phyloP scores from a whole-genome alignment of 2,329 filamentous ascomycete genomes.

The Aureobasidium subglaciale region DNA sequence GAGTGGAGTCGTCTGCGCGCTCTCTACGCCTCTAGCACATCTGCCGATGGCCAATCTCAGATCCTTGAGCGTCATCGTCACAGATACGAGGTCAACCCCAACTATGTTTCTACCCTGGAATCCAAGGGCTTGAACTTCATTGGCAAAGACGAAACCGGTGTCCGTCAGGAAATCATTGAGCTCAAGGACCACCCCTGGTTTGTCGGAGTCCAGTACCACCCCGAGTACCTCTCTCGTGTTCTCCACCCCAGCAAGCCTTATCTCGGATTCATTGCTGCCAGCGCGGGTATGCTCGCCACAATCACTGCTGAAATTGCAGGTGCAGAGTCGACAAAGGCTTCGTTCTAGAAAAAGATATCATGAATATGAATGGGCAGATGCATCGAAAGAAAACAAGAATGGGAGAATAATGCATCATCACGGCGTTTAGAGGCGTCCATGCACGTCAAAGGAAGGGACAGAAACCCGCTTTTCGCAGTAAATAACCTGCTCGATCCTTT shows the following conservation, averaged over 20 bases:
- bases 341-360: conserved; percentile 13
- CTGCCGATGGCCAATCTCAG: conserved; percentile 26
- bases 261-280: conserved; percentile 77
- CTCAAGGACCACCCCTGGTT: conserved; percentile 78
- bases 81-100: conserved; percentile 84
- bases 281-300: conserved; percentile 56
- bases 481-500: neutral
- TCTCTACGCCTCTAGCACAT: conserved; percentile 57
- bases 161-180: conserved; percentile 78
- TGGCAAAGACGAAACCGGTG: conserved; percentile 70
- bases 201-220: conserved; percentile 81
- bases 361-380: conserved; percentile 11
- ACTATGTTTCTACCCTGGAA: conserved; percentile 62
- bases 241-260: conserved; percentile 68
- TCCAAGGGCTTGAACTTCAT: conserved; percentile 65
- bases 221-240: conserved; percentile 74
- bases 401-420: conserved; percentile 1
- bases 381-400: neutral
- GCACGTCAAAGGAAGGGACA: neutral
- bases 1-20: conserved; percentile 74
- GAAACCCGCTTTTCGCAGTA: neutral
- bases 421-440: neutral
- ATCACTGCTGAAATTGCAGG: conserved; percentile 28
- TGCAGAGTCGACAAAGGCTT: conserved; percentile 14
- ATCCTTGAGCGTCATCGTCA: conserved; percentile 73